These are phyloP conservation scores for Nicotiana noctiflora DNA, from an alignment of 257 asterid genomes.

Conservation along the genomic window DNA sequence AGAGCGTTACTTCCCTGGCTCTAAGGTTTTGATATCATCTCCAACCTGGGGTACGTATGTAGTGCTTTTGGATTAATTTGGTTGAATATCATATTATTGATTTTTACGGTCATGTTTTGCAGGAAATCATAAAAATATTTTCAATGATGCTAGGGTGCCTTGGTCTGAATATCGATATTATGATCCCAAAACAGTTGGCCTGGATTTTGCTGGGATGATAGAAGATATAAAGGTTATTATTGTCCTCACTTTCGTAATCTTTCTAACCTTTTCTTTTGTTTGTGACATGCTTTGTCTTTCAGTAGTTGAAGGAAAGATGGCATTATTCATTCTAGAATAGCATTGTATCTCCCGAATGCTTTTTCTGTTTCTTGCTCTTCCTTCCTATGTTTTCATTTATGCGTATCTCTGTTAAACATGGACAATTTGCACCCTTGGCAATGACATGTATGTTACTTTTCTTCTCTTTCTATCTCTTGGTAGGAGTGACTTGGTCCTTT, in stretches of 20 bases:
- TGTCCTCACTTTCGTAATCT: background rate
- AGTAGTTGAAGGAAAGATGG: background rate
- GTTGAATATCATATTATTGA: background rate
- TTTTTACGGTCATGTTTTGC: constrained; percentile 15
- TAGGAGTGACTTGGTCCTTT: background rate
- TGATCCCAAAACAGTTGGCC: constrained; percentile 87
- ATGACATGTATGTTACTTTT: background rate
- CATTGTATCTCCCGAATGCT: background rate
- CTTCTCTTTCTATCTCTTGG: constrained; percentile 1
- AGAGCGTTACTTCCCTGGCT: constrained; percentile 80
- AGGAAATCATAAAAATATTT: constrained; percentile 96
- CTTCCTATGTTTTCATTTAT: background rate
- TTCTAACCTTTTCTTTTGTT: background rate
- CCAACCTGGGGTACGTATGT: constrained; percentile 84
- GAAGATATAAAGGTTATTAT: constrained; percentile 81
- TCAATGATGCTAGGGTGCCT: constrained; percentile 87
- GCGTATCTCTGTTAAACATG: background rate
- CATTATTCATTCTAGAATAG: background rate
- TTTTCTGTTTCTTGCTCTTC: background rate
- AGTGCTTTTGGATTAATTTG: constrained; percentile 4
- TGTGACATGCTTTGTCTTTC: background rate
- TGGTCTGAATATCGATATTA: constrained; percentile 95
- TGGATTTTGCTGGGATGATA: constrained; percentile 94
- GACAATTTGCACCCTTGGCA: background rate
- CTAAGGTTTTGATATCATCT: constrained; percentile 83